Base-by-base conservation (phyloP, 1,284 basidiomycete genomes). In the Cutaneotrichosporon dermatis region DNA sequence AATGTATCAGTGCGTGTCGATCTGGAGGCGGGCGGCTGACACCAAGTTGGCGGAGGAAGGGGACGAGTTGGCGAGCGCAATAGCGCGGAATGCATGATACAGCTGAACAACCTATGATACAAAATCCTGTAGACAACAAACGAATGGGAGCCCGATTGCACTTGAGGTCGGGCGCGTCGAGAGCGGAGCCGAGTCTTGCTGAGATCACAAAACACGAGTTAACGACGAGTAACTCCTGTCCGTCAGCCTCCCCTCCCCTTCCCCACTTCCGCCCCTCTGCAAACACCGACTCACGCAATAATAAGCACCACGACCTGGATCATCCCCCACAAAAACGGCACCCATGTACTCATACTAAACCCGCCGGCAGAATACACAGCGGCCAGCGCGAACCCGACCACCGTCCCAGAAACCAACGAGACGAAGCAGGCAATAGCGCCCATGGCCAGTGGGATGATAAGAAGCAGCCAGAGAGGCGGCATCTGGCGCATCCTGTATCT, bases 271-370 rank as follows among this genome's bases (percentile, higher is more conserved):
- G 1, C 15, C 5, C n/a, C 12, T 12, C 4, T n/a, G 34, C 8
- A 3, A 2, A 25, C 25, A 3, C 25, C 25, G 2, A 67, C 69
- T 33, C 59, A 76, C 75, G 74, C 69, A 53, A 90, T 80, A 59
- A 89, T 80, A 9, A 85, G 83, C 40, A 89, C 79, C 15, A 88
- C 76, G 36, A 85, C 85, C 66, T 87, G 85, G 59, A 90, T 83
- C 36, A 88, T 72, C 6, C 85, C 88, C 79, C 88, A 85, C 35
- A 90, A 69, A 68, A 91, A 88, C 5, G 90, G 90, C 51, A 92
- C 82, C 89, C 89, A 90, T 85, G 90, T 92, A 10, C 88, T 90
- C 83, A 92, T 87, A 63, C 85, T 83, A 67, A 87, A 90, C 37
- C 82, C 76, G 2, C 82, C 88, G 0, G 87, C 83, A 44, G 80